These are phyloP conservation scores for Gnetum montanum DNA, from an alignment of 75 land plant genomes.

Conservation along the genomic window DNA sequence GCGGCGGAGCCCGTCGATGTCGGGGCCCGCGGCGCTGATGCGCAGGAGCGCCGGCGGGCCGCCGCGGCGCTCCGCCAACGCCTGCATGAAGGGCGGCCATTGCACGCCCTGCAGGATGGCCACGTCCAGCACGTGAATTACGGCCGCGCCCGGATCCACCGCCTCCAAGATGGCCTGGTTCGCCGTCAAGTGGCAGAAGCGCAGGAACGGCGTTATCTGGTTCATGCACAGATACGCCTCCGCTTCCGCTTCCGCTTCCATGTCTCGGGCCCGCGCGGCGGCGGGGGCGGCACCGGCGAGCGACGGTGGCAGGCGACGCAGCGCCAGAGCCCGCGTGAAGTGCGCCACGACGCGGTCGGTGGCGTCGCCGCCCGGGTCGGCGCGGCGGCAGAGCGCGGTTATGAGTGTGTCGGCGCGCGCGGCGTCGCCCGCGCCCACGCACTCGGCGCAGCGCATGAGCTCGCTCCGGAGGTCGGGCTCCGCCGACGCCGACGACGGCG, in stretches of 20 bases:
- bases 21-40: constrained; percentile 55
- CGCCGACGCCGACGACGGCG: no score
- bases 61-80: constrained; percentile 49
- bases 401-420: constrained; percentile 36
- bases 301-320: constrained; percentile 11
- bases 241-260: not conserved
- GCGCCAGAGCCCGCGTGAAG: constrained; percentile 47
- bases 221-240: constrained; percentile 60
- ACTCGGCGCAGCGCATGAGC: constrained; percentile 56
- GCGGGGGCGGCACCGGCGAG: constrained; percentile 3
- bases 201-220: constrained; percentile 70
- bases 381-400: constrained; percentile 25
- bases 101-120: constrained; percentile 80
- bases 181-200: constrained; percentile 80
- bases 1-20: constrained; percentile 21
- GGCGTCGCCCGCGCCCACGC: constrained; percentile 34
- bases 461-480: no score
- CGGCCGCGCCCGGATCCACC: constrained; percentile 24
- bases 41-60: constrained; percentile 46
- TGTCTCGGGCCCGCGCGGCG: not conserved
- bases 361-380: constrained; percentile 65
- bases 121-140: constrained; percentile 74
- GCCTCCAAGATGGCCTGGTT: constrained; percentile 93
- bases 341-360: constrained; percentile 53
- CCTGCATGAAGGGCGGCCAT: constrained; percentile 92